Evolutionary conservation across 2,329 filamentous ascomycete species (phyloP), one percentile per base, ranked within the genome.

Genomic region (Ceratocystis variospora): DNA sequence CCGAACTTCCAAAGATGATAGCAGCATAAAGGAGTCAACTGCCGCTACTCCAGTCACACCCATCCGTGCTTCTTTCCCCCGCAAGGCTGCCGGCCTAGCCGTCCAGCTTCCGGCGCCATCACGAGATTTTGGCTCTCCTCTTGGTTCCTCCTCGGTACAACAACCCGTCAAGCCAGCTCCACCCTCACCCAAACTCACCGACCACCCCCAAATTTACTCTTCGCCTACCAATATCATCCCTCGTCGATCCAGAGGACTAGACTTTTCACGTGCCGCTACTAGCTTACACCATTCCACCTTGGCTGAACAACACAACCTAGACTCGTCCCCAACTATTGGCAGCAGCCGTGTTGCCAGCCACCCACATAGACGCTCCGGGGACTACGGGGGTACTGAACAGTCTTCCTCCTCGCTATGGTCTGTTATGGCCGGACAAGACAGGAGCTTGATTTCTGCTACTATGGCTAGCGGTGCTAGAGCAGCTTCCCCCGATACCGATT

Each of bases 251-350:
- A 85, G 93, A 66, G 93, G 93, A 55, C 80, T 96, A 68, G 93
- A 97, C 76, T 97, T 96, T 75, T 93, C 93, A 50, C 84, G 93
- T 70, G 92, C 92, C 10, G 94, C 90, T 69, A 96, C 93, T 10
- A 96, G 92, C 73, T 80, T 99, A 25, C 94, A 97, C 76, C 94
- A 97, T 75, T 96, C 93, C 17, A 97, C 89, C 0, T 82, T 97
- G 7, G 92, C 93, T 66, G 90, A 96, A 71, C 84, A 87, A 74
- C 88, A 89, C 0, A 94, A 89, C 4, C 91, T 92, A 2, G 91
- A 96, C 74, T 94, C 90, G 0, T 96, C 92, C 0, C 94, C 94
- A 0, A 92, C 87, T 12, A 87, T 94, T 65, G 57, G 46, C 41
- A 86, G 86, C 64, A 85, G 88, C 46, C 76, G 79, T 69, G 83